Evolutionary conservation across 495 filamentous ascomycete genomes (phyloP), one percentile per base, ranked within the genome.

Genomic region (Delitschia confertaspora): DNA sequence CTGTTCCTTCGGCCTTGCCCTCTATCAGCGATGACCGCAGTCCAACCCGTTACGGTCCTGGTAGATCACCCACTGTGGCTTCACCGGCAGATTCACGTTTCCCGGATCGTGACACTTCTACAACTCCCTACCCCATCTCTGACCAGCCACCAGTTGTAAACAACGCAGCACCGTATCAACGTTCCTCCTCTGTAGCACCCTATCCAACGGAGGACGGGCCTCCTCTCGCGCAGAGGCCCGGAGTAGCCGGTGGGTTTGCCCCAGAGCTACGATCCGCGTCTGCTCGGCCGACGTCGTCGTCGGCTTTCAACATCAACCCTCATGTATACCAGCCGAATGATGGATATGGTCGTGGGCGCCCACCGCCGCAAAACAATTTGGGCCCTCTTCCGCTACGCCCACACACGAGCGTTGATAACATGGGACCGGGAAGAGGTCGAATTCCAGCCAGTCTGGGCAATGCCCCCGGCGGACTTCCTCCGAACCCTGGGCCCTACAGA

Each of bases 171-270:
- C 49, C 64, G 16, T 51, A 48, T 9, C 51, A 65, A 39, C 58
- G 73, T 35, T 45, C 69, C 42, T 47, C 61, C 38, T 77, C 78
- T 14, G 66, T 73, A 21, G 74, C 74, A 17, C 84, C 80, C 22
- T 87, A 88, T 60, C 79, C 80, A 2, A 65, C 74, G 36, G 73
- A 73, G 53, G 69, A 80, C 44, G 56, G 65, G 29, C 71, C 75
- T 3, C 59, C 65, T 24, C 59, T 59, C 16, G 38, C n/a, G 13
- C 24, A 53, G n/a, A 64, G 37, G 54, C 63, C 32, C 49, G 65
- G 44, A 57, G 30, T 63, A 57, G 45, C 67, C 59, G 46, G 61
- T 58, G 42, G 64, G 57, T 61, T 60, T 50, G 57, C 53, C 18
- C 47, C 59, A 4, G 60, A 38, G 30, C 48, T 45, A 63, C 55